phyloP scores from a whole-genome alignment of 2,329 filamentous ascomycete species.

The Colletotrichum destructivum region DNA sequence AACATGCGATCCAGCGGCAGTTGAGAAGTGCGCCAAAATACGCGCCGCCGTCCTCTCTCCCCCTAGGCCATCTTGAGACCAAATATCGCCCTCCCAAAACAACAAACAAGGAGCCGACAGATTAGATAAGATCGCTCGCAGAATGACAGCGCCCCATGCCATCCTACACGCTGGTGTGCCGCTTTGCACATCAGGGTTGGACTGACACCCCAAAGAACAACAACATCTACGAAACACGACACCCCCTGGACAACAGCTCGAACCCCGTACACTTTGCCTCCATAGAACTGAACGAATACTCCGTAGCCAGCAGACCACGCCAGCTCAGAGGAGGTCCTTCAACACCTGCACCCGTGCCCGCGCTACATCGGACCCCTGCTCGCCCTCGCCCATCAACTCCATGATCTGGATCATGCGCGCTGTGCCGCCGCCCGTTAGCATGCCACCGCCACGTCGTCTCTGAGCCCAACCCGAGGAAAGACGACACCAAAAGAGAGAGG shows the following conservation, averaged over 20 bases:
- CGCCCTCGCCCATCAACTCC: conserved; percentile 69
- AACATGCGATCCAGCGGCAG: too few species aligned
- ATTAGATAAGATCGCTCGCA: background rate
- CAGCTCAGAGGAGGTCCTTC: conserved; percentile 63
- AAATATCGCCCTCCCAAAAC: background rate
- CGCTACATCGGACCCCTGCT: conserved; percentile 71
- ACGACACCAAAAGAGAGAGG: background rate
- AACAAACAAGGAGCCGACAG: background rate
- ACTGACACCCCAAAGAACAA: background rate
- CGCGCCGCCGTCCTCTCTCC: background rate
- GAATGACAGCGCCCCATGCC: background rate
- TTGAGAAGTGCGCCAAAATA: background rate
- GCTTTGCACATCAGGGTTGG: background rate
- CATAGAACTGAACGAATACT: background rate
- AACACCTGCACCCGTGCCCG: conserved; percentile 72
- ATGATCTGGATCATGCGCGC: conserved; percentile 76
- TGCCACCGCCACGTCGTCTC: background rate
- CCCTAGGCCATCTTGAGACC: background rate
- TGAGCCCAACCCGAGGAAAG: background rate
- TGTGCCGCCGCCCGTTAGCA: conserved; percentile 47
- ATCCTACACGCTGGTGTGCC: background rate
- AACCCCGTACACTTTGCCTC: background rate
- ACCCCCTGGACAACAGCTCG: background rate
- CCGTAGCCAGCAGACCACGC: background rate
- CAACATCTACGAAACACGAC: conserved; percentile 2